Evolutionary conservation across 441 rosid genomes (phyloP).

Genomic region (Euphorbia celastroides): DNA sequence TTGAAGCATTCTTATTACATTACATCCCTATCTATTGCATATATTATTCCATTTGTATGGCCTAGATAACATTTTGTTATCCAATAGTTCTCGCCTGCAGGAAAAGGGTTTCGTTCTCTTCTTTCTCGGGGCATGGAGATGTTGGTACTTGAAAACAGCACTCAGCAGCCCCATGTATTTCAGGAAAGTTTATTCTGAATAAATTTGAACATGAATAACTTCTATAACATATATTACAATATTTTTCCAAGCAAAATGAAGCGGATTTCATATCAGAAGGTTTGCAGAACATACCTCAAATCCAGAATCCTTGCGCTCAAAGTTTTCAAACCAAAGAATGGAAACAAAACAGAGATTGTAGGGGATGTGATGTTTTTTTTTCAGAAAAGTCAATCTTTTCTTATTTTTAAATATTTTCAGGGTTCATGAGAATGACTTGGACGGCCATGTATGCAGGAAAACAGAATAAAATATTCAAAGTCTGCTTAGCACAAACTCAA

Average conservation of each 20-base stretch:
- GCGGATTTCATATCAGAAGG: neutral
- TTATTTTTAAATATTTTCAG: neutral
- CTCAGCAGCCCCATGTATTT: neutral
- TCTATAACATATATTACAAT: neutral
- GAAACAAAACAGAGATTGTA: slow-evolving; percentile 10
- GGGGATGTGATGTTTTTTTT: neutral
- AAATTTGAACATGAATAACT: neutral
- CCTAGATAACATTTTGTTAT: neutral
- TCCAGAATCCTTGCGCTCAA: slow-evolving; percentile 40
- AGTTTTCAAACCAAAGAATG: slow-evolving; percentile 40
- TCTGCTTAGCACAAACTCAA: neutral
- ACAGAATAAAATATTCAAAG: slow-evolving; percentile 20
- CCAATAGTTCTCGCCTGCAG: neutral
- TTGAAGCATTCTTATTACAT: neutral
- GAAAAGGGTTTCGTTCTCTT: neutral
- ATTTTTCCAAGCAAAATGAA: neutral
- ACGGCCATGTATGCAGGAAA: slow-evolving; percentile 6
- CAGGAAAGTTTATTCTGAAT: neutral
- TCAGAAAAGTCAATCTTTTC: neutral
- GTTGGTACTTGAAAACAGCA: neutral
- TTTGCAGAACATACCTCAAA: slow-evolving; percentile 26
- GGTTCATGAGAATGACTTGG: neutral
- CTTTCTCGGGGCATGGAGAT: neutral
- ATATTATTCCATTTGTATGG: neutral
- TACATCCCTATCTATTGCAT: neutral